Conservation (phyloP, 345 rosid genomes). For the Rhodamnia rubescens region DNA sequence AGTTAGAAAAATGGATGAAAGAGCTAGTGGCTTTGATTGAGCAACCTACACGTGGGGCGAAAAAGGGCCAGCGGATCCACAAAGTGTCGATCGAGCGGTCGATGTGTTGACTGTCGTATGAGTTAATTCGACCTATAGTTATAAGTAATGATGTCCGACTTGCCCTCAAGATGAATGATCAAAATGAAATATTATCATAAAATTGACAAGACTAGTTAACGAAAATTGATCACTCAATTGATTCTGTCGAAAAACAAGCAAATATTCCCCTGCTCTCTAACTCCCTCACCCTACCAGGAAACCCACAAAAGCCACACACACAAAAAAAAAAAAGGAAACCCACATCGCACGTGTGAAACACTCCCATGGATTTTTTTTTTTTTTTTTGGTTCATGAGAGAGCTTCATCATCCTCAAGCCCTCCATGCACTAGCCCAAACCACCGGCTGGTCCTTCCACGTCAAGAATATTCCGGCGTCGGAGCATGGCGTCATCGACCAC, state of each 20-base stretch:
- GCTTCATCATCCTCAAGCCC: slow-evolving; percentile 23
- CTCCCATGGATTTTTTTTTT: not conserved
- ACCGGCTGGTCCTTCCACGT: slow-evolving; percentile 93
- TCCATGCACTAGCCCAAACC: slow-evolving; percentile 97
- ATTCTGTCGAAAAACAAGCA: not conserved
- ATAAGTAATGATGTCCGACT: not conserved
- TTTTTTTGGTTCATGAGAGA: not conserved
- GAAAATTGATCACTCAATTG: not conserved
- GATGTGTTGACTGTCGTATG: not conserved
- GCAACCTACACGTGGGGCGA: not conserved
- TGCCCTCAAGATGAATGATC: not conserved
- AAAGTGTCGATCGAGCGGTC: not conserved
- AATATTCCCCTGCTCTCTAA: not conserved
- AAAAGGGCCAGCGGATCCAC: not conserved
- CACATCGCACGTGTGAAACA: not conserved
- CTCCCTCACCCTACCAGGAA: not conserved
- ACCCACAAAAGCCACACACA: not conserved
- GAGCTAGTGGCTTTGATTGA: not conserved
- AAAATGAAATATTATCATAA: not conserved
- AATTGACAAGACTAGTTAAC: not conserved
- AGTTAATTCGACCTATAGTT: not conserved
- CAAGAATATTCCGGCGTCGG: slow-evolving; percentile 79
- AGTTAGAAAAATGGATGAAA: not conserved
- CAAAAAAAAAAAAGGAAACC: not conserved
- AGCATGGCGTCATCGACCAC: slow-evolving; percentile 69